Evolutionary conservation across 208 protist species (phyloP).

Genomic region (Acanthamoeba triangularis): DNA sequence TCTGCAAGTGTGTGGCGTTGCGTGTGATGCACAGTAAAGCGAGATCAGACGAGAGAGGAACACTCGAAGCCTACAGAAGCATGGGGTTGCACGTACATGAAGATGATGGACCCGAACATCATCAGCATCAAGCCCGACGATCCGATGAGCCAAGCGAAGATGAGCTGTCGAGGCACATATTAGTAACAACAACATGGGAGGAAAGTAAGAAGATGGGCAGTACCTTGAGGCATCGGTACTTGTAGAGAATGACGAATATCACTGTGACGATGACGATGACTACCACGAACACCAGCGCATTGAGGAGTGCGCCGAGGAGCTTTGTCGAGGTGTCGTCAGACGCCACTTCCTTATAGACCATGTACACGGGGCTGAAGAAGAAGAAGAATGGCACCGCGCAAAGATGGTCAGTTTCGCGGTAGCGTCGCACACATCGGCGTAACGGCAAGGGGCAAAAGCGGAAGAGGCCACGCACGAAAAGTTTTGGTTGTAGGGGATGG

Average conservation of each 20-base stretch:
- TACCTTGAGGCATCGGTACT: slow-evolving; percentile 88
- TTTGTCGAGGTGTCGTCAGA: slow-evolving; percentile 68
- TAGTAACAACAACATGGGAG: neutral
- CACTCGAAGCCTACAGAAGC: neutral
- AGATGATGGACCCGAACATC: slow-evolving; percentile 81
- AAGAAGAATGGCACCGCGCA: neutral
- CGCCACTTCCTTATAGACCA: slow-evolving; percentile 78
- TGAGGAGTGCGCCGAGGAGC: slow-evolving; percentile 85
- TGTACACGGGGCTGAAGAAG: slow-evolving; percentile 60
- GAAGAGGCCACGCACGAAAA: slow-evolving; percentile 24
- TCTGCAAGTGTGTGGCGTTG: neutral
- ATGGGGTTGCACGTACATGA: neutral
- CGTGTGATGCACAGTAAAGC: neutral
- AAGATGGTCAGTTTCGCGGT: neutral
- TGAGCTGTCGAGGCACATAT: slow-evolving; percentile 75
- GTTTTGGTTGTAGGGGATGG: slow-evolving; percentile 39
- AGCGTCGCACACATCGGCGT: neutral
- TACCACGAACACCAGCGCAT: slow-evolving; percentile 87
- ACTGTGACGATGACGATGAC: slow-evolving; percentile 88
- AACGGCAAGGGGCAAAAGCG: neutral
- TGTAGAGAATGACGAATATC: slow-evolving; percentile 90
- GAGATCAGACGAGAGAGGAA: neutral
- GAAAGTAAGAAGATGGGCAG: no score
- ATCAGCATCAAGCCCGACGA: slow-evolving; percentile 86
- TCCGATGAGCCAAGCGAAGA: slow-evolving; percentile 89